These are phyloP conservation scores for Pleurotus cornucopiae DNA, from an alignment of 768 basidiomycete genomes.

Conservation along the genomic window DNA sequence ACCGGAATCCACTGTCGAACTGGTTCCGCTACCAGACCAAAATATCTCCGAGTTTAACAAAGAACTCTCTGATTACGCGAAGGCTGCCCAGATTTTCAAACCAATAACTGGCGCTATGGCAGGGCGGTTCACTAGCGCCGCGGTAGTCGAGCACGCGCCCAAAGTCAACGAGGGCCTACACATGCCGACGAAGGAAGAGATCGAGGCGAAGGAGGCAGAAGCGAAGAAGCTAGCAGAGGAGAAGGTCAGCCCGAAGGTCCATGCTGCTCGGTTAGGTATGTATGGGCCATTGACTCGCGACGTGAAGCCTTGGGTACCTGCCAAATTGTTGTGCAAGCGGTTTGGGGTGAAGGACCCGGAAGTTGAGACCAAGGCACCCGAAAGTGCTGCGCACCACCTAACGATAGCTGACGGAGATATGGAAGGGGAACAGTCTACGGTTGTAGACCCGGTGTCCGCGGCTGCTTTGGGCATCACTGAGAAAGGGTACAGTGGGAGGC, in stretches of 20 bases:
- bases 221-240: conserved; percentile 41
- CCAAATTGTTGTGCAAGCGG: conserved; percentile 84
- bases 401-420: not conserved
- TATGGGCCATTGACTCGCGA: conserved; percentile 86
- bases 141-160: conserved; percentile 62
- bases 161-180: conserved; percentile 66
- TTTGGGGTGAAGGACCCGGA: conserved; percentile 91
- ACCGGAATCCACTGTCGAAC: conserved; percentile 40
- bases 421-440: not conserved
- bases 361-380: conserved; percentile 41
- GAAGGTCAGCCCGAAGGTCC: conserved; percentile 69
- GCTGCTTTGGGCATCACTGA: conserved; percentile 13
- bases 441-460: conserved; percentile 11
- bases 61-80: conserved; percentile 83
- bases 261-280: conserved; percentile 86
- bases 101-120: conserved; percentile 93
- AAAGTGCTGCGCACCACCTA: conserved; percentile 19
- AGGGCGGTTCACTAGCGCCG: conserved; percentile 84
- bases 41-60: conserved; percentile 66
- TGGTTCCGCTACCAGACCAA: conserved; percentile 53
- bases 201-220: conserved; percentile 37
- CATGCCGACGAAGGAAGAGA: conserved; percentile 46
- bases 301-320: conserved; percentile 71
- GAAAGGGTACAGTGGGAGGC: conserved; percentile 11
- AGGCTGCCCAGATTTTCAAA: conserved; percentile 85